A percentile compares a stretch with the other conserved stretches of the same genome.
These are phyloP conservation scores for Erysiphe pisi DNA, from an alignment of 2,329 filamentous ascomycete species.

Conservation along the genomic window DNA sequence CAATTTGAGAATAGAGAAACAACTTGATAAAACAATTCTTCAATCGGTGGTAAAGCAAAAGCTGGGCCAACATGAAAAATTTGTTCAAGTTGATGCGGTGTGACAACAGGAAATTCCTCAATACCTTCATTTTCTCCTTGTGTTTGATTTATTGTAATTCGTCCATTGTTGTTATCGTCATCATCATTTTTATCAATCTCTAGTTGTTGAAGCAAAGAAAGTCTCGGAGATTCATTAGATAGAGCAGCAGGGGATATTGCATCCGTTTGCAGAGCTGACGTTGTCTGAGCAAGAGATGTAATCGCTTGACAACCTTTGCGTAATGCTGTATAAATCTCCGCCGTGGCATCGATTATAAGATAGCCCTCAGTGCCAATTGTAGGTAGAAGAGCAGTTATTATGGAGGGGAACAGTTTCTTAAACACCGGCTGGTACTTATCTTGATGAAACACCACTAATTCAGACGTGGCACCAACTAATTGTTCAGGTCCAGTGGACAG, in stretches of 20 bases:
- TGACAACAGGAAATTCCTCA: slow-evolving; percentile 50
- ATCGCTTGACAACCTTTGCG: slow-evolving; percentile 49
- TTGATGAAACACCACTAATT: slow-evolving; percentile 56
- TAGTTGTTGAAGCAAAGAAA: slow-evolving; percentile 35
- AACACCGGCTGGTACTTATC: slow-evolving; percentile 50
- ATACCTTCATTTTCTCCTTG: slow-evolving; percentile 44
- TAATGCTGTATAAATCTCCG: slow-evolving; percentile 55
- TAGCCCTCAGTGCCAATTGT: slow-evolving; percentile 58
- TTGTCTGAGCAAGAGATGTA: slow-evolving; percentile 45
- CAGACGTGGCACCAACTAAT: slow-evolving; percentile 35
- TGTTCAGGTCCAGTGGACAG: slow-evolving; percentile 23
- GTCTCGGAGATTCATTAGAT: slow-evolving; percentile 32
- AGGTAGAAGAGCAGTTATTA: slow-evolving; percentile 57
- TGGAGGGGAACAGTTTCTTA: slow-evolving; percentile 46
- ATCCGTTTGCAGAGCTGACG: slow-evolving; percentile 41
- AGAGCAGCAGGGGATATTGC: slow-evolving; percentile 9
- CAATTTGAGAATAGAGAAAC: slow-evolving; percentile 50
- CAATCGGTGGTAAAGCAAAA: slow-evolving; percentile 59
- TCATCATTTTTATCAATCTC: slow-evolving; percentile 36
- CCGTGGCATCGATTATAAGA: slow-evolving; percentile 62
- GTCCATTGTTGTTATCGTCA: slow-evolving; percentile 35
- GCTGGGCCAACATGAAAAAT: slow-evolving; percentile 61
- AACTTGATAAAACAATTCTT: slow-evolving; percentile 66
- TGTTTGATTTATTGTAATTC: slow-evolving; percentile 33
- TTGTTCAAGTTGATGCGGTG: slow-evolving; percentile 56